Conservation (phyloP, 192 early-diverging fungal species). For the Coemansia sp. region DNA sequence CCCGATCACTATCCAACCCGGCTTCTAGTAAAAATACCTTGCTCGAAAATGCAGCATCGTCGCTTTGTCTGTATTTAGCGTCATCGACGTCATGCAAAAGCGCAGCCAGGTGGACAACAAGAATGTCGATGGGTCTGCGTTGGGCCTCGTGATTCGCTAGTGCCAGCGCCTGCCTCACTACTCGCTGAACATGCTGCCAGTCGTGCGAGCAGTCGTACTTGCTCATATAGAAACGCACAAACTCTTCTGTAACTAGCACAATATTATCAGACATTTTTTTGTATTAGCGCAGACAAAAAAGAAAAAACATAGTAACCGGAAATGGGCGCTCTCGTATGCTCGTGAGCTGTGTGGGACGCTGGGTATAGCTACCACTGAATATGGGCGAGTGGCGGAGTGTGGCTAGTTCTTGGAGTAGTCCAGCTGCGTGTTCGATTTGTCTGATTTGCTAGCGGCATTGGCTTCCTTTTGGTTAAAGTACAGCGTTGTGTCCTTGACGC, state of each 20-base stretch:
- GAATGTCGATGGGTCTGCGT: conserved; percentile 48
- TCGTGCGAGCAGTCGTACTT: conserved; percentile 70
- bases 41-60: conserved; percentile 43
- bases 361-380: not conserved
- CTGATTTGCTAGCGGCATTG: conserved; percentile 8
- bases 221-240: conserved; percentile 64
- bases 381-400: not conserved
- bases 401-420: conserved; percentile 8
- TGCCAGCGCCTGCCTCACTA: conserved; percentile 55
- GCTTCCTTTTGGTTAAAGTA: conserved; percentile 42
- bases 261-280: not conserved
- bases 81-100: conserved; percentile 70
- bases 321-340: not conserved
- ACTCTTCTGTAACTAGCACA: conserved; percentile 33
- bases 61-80: conserved; percentile 59
- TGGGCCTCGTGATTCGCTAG: conserved; percentile 36
- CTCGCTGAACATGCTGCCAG: conserved; percentile 66
- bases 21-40: conserved; percentile 54
- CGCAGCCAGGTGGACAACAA: conserved; percentile 64
- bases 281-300: not conserved
- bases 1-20: conserved; percentile 42
- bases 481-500: conserved; percentile 21
- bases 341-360: not conserved
- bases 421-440: conserved; percentile 23
- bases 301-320: not conserved